These are phyloP conservation scores for Fusarium ramigenum DNA, from an alignment of 2,329 filamentous ascomycete species.

Conservation along the genomic window DNA sequence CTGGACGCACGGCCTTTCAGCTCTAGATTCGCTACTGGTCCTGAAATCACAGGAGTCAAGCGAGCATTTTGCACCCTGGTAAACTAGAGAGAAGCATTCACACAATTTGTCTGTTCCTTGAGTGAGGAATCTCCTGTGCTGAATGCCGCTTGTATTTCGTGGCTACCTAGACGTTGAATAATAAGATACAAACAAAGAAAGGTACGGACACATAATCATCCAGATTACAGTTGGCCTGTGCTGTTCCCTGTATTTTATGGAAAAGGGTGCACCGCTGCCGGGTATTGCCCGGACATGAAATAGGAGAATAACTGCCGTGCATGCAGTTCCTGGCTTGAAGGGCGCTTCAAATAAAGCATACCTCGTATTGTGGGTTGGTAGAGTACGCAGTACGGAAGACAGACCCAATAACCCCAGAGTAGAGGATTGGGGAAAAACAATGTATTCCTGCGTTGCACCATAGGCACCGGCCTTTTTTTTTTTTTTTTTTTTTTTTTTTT, in stretches of 20 bases:
- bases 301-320: slow-evolving; percentile 15
- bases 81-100: slow-evolving; percentile 29
- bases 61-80: slow-evolving; percentile 25
- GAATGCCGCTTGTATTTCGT: background rate
- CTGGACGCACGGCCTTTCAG: slow-evolving; percentile 22
- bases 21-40: slow-evolving; percentile 6
- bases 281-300: slow-evolving; percentile 32
- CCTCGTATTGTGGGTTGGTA: background rate
- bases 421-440: background rate
- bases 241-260: background rate
- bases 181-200: background rate
- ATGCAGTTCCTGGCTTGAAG: background rate
- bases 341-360: background rate
- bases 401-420: background rate
- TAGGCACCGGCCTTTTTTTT: background rate
- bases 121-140: background rate
- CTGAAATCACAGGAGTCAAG: slow-evolving; percentile 10
- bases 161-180: background rate
- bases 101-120: slow-evolving; percentile 17
- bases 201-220: background rate
- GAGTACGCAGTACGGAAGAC: background rate
- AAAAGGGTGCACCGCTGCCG: background rate
- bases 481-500: too few relatives aligned
- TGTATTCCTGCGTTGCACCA: background rate
- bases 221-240: background rate